Evolutionary conservation across 2,329 filamentous ascomycete species (phyloP), one percentile per base, ranked within the genome.

Genomic region (Fusarium sp.): DNA sequence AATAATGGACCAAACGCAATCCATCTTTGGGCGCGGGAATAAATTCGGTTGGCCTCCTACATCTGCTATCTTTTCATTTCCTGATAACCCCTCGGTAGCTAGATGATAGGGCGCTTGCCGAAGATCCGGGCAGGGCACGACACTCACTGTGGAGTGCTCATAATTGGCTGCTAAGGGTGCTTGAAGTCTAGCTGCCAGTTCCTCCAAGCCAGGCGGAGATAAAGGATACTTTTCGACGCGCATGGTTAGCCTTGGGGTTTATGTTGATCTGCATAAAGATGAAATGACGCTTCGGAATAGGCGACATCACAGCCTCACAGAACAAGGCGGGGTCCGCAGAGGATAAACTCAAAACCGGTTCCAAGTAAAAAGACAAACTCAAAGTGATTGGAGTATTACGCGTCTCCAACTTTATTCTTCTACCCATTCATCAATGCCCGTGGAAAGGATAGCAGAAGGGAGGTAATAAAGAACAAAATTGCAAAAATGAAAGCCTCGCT

Each of bases 201-300:
- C 34, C 12, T 76, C 68, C 3, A 82, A 78, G 3, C 63, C 55
- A 3, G 79, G 80, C 7, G 79, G 78, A 20, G 70, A 70, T 9
- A 81, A 72, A 8, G 58, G 28, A 38, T 70, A 63, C 26, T 65
- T 68, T 34, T 59, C 42, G 1, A 61, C 13, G 11, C 18, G 34
- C 63, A 66, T 55, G n/a, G 14, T n/a, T 18, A 8, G 4, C 9
- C 11, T 28, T n/a, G 14, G 5, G 17, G 8, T 0, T 18, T 11
- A 28, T 55, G 55, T 10, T n/a, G 24, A 58, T 38, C 42, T n/a
- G 18, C 15, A 30, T 24, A 3, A 36, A 28, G 17, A 9, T 58
- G 14, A 26, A 55, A 55, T 55, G 24, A 55, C 20, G 7, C 24
- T n/a, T 7, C 20, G 18, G 14, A 30, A 18, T 5, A 30, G 6